These are phyloP conservation scores for Sisymbrium irio DNA, from an alignment of 345 rosid genomes.

Conservation along the genomic window DNA sequence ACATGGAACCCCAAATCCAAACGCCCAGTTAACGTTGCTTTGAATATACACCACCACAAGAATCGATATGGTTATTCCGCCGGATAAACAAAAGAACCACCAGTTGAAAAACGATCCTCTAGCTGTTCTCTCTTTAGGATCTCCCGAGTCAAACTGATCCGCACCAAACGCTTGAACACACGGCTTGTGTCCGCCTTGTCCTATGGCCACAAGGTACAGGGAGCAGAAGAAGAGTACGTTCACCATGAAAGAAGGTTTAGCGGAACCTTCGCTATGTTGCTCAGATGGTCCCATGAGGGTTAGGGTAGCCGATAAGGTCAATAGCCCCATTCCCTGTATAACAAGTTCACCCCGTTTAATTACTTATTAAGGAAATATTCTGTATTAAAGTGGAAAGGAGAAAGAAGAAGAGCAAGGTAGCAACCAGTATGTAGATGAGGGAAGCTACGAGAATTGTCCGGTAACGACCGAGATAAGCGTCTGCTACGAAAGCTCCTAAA, in stretches of 20 bases:
- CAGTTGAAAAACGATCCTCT: too few relatives aligned
- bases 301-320: slow-evolving; percentile 2
- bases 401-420: neutral
- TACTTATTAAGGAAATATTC: too few relatives aligned
- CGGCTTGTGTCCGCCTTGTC: too few relatives aligned
- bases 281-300: neutral
- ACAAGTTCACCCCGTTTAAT: neutral
- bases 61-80: neutral
- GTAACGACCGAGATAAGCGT: too few relatives aligned
- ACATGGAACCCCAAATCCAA: slow-evolving; percentile 12
- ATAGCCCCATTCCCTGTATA: neutral
- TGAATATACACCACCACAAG: neutral
- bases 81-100: slow-evolving; percentile 8
- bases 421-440: slow-evolving; percentile 1
- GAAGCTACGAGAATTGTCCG: too few relatives aligned
- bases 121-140: too few relatives aligned
- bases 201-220: too few relatives aligned
- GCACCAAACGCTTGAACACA: too few relatives aligned
- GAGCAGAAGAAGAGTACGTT: too few relatives aligned
- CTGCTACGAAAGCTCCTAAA: too few relatives aligned
- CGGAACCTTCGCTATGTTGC: neutral
- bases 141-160: too few relatives aligned
- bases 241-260: slow-evolving; percentile 4
- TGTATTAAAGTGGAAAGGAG: too few relatives aligned
- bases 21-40: neutral